Evolutionary conservation across 768 basidiomycete species (phyloP).

Genomic region (Mrakia blollopis): DNA sequence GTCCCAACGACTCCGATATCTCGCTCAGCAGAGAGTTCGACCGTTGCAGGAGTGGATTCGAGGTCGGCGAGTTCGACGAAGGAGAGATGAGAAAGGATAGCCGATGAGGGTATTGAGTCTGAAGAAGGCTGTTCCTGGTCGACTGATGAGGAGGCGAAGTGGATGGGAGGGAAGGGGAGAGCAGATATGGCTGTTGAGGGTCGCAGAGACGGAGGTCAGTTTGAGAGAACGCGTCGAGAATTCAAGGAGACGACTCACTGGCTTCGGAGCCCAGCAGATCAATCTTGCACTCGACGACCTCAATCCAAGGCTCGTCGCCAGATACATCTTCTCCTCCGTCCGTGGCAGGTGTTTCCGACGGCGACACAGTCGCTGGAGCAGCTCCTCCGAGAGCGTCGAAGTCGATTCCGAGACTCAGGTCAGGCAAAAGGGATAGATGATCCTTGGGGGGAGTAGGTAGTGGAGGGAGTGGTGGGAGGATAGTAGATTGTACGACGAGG

Average conservation of each 20-base stretch:
- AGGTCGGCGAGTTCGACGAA: slow-evolving; percentile 19
- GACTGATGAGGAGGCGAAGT: background rate
- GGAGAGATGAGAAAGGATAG: slow-evolving; percentile 5
- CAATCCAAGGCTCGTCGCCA: slow-evolving; percentile 15
- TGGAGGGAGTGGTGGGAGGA: background rate
- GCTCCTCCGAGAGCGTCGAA: background rate
- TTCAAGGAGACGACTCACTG: background rate
- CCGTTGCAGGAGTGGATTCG: background rate
- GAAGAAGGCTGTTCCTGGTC: background rate
- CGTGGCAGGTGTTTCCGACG: background rate
- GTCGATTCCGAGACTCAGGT: background rate
- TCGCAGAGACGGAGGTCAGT: background rate
- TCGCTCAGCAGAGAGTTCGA: background rate
- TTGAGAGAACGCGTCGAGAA: background rate
- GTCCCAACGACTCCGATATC: background rate
- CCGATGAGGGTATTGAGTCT: background rate
- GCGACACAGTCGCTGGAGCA: background rate
- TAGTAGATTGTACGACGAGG: slow-evolving; percentile 7
- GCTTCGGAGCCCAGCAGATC: slow-evolving; percentile 13
- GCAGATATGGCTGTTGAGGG: background rate
- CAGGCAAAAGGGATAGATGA: background rate
- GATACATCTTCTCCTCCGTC: background rate
- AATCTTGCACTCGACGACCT: slow-evolving; percentile 22
- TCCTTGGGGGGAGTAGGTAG: background rate
- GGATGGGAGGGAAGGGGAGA: slow-evolving; percentile 1